These are phyloP conservation scores for Pyrrhoderma lamaoense DNA, from an alignment of 1,284 basidiomycete genomes.

Conservation along the genomic window DNA sequence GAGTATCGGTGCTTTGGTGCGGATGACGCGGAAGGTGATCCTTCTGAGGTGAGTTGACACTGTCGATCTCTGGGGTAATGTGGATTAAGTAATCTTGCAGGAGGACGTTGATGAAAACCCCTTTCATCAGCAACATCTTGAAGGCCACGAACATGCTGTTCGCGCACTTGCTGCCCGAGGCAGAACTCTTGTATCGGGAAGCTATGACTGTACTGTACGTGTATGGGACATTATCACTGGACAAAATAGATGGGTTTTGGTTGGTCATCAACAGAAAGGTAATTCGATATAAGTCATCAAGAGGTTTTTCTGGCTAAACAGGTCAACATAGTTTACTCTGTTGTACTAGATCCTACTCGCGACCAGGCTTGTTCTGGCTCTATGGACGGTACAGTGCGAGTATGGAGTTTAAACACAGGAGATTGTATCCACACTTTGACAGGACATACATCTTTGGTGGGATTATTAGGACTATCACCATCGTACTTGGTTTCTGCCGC, in stretches of 20 bases:
- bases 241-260: conserved; percentile 69
- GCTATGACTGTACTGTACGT: conserved; percentile 88
- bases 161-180: conserved; percentile 88
- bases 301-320: no score
- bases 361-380: conserved; percentile 90
- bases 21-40: conserved; percentile 61
- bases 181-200: conserved; percentile 86
- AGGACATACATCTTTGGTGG: conserved; percentile 86
- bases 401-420: conserved; percentile 84
- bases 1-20: conserved; percentile 67
- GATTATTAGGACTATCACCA: conserved; percentile 79
- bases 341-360: conserved; percentile 78
- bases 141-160: conserved; percentile 87
- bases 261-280: conserved; percentile 91
- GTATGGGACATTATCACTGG: conserved; percentile 95
- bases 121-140: conserved; percentile 77
- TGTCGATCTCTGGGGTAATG: conserved; percentile 15
- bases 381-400: conserved; percentile 91
- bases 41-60: conserved; percentile 48
- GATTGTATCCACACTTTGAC: conserved; percentile 72
- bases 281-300: no score
- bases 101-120: conserved; percentile 83
- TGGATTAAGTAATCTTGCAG: conserved; percentile 22
- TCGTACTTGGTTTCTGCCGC: conserved; percentile 89
- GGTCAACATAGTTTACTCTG: conserved; percentile 85